Evolutionary conservation across 768 basidiomycete genomes (phyloP).

Genomic region (Tylopilus rubrobrunneus): DNA sequence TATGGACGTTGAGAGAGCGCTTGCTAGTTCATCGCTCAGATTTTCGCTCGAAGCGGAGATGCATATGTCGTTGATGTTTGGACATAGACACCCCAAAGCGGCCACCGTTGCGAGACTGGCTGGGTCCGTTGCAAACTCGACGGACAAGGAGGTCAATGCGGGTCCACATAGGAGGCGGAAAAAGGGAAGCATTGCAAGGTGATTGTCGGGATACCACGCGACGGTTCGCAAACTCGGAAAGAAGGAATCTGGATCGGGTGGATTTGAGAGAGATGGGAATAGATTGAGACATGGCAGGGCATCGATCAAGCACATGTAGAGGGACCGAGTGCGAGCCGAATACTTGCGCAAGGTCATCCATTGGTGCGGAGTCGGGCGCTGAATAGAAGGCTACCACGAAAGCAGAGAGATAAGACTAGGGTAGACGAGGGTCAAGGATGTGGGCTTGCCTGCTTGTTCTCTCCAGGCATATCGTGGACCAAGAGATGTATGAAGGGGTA

Average conservation of each 20-base stretch:
- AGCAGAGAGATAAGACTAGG: not conserved
- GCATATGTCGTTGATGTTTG: slow-evolving; percentile 17
- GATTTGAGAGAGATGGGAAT: slow-evolving; percentile 12
- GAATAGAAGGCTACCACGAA: not conserved
- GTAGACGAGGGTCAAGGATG: not conserved
- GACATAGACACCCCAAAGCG: slow-evolving; percentile 12
- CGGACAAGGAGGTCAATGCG: slow-evolving; percentile 14
- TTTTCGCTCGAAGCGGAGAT: slow-evolving; percentile 10
- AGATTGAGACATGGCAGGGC: slow-evolving; percentile 5
- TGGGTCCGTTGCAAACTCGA: slow-evolving; percentile 17
- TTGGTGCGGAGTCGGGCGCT: not conserved
- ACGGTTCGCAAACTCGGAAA: slow-evolving; percentile 23
- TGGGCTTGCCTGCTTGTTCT: slow-evolving; percentile 12
- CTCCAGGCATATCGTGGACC: not conserved
- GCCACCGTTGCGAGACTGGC: slow-evolving; percentile 15
- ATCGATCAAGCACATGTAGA: slow-evolving; percentile 22
- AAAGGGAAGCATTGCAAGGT: slow-evolving; percentile 18
- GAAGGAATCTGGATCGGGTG: slow-evolving; percentile 11
- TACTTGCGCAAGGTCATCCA: slow-evolving; percentile 23
- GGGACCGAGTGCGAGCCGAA: slow-evolving; percentile 15
- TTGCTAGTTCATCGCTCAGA: slow-evolving; percentile 5
- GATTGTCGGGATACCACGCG: slow-evolving; percentile 21
- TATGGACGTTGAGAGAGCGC: slow-evolving; percentile 18
- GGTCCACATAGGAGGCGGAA: slow-evolving; percentile 24
- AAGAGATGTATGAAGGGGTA: slow-evolving; percentile 21